Conservation (phyloP, 1,284 basidiomycete species). For the Albatrellus sp. region DNA sequence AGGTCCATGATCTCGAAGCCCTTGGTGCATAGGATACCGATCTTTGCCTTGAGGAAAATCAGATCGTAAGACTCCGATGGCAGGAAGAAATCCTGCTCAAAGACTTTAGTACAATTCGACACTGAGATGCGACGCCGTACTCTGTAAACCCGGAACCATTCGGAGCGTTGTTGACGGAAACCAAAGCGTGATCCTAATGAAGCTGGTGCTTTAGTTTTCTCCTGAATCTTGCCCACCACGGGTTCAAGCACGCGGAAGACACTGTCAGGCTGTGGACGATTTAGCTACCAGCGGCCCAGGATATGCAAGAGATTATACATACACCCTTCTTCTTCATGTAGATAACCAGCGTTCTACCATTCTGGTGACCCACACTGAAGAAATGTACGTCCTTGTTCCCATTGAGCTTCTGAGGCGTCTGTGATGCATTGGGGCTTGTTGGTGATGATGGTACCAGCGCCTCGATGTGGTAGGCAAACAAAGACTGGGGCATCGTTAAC, state of each 20-base stretch:
- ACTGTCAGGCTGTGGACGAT: conserved; percentile 51
- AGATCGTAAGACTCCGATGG: conserved; percentile 82
- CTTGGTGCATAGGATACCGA: conserved; percentile 85
- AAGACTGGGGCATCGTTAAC: conserved; percentile 27
- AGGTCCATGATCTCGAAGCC: conserved; percentile 98
- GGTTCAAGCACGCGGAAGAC: conserved; percentile 93
- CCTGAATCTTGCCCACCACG: conserved; percentile 74
- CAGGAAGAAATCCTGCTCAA: conserved; percentile 71
- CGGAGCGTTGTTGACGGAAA: conserved; percentile 65
- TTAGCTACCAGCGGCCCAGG: too few species aligned
- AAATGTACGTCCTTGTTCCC: conserved; percentile 87
- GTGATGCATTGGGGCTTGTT: conserved; percentile 47
- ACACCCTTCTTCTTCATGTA: conserved; percentile 96
- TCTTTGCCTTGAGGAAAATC: conserved; percentile 83
- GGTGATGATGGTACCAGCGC: conserved; percentile 83
- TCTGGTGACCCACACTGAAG: conserved; percentile 84
- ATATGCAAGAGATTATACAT: conserved; percentile 19
- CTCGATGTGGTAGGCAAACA: conserved; percentile 89
- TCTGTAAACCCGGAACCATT: conserved; percentile 88
- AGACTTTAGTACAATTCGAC: neutral
- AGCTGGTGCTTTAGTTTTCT: conserved; percentile 52
- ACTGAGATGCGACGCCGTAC: conserved; percentile 22
- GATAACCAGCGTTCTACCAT: conserved; percentile 78
- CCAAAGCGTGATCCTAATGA: conserved; percentile 63
- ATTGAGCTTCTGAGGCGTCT: conserved; percentile 79